Conservation (phyloP, 1,284 basidiomycete genomes). For the Tilletia walkeri region DNA sequence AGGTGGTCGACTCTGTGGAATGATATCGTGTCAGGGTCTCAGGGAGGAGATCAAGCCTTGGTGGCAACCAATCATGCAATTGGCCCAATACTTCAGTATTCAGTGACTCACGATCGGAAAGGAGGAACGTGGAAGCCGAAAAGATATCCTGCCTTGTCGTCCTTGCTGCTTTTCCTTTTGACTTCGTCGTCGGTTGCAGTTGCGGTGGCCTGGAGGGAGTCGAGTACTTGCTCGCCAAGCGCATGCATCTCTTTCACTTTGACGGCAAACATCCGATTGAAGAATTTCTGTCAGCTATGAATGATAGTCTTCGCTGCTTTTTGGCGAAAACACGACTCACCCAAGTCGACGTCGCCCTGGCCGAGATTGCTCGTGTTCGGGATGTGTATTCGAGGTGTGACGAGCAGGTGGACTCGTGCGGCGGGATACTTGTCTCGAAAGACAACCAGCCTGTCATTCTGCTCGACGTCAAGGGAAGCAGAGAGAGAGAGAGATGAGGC, state of each 20-base stretch:
- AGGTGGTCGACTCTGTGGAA: slow-evolving; percentile 71
- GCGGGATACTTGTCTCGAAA: slow-evolving; percentile 69
- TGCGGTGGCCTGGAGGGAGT: slow-evolving; percentile 37
- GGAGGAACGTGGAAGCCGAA: slow-evolving; percentile 48
- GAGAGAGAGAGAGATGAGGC: slow-evolving; percentile 3
- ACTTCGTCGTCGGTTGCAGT: background rate
- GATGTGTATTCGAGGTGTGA: slow-evolving; percentile 67
- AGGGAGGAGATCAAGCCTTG: background rate
- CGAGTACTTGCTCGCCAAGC: slow-evolving; percentile 64
- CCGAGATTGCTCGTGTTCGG: slow-evolving; percentile 23
- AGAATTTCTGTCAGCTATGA: background rate
- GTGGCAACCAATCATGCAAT: too few species aligned
- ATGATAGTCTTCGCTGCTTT: background rate
- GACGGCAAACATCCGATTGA: background rate
- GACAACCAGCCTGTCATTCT: slow-evolving; percentile 66
- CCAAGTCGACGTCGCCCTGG: slow-evolving; percentile 22
- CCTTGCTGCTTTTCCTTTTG: background rate
- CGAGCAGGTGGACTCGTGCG: slow-evolving; percentile 65
- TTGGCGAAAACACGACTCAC: background rate
- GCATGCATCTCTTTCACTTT: slow-evolving; percentile 65
- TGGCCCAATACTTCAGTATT: too few species aligned
- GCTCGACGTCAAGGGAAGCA: background rate
- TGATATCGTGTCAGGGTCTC: too few species aligned
- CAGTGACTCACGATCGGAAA: slow-evolving; percentile 60
- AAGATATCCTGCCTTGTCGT: slow-evolving; percentile 37